Evolutionary conservation across 495 filamentous ascomycete species (phyloP).

Genomic region (Aspergillus panamensis): DNA sequence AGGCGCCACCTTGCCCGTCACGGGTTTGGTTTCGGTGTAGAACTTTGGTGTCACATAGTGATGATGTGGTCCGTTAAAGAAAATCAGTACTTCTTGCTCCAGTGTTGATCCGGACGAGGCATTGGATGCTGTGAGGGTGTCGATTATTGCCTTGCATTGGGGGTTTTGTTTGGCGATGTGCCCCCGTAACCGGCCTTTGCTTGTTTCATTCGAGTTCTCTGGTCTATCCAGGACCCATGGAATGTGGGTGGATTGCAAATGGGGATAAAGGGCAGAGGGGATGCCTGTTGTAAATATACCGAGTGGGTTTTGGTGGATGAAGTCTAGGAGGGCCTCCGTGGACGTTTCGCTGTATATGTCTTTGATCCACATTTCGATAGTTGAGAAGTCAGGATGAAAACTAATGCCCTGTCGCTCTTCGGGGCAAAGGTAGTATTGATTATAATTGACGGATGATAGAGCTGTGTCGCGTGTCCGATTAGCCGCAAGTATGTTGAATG

Average conservation of each 20-base stretch:
- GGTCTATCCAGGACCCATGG: constrained; percentile 48
- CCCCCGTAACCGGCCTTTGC: constrained; percentile 40
- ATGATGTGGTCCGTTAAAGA: constrained; percentile 49
- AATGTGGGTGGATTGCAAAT: constrained; percentile 52
- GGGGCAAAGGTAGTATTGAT: no score
- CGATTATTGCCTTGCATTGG: constrained; percentile 51
- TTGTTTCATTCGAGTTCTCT: constrained; percentile 21
- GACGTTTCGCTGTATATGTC: background rate
- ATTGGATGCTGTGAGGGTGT: constrained; percentile 26
- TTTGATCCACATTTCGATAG: background rate
- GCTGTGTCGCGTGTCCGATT: no score
- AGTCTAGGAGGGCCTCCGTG: constrained; percentile 6
- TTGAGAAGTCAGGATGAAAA: background rate
- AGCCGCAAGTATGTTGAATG: background rate
- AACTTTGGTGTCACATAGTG: constrained; percentile 59
- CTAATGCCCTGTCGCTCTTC: no score
- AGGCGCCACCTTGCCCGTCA: constrained; percentile 53
- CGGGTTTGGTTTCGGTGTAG: constrained; percentile 53
- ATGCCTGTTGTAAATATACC: constrained; percentile 55
- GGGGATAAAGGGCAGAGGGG: constrained; percentile 35
- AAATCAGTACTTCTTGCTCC: constrained; percentile 36
- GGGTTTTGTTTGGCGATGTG: constrained; percentile 55
- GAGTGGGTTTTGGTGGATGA: constrained; percentile 50
- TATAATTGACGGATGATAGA: no score
- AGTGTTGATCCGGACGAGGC: constrained; percentile 15